Conservation (phyloP, 2,329 filamentous ascomycete genomes). For the Cladorrhinum sp. region DNA sequence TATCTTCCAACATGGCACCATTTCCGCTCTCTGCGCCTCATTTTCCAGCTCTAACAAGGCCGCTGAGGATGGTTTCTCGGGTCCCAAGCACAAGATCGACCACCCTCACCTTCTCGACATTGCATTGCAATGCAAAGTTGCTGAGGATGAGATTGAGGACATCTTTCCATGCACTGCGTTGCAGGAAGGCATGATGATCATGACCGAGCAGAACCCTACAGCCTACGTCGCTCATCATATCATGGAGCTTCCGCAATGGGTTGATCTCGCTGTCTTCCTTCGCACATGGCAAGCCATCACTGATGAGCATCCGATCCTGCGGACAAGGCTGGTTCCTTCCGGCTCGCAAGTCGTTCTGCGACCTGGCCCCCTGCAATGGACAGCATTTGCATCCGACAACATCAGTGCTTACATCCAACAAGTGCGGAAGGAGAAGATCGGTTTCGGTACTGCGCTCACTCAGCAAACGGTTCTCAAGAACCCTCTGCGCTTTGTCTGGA, state of each 20-base stretch:
- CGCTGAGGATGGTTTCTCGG: conserved; percentile 20
- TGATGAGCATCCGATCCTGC: conserved; percentile 6
- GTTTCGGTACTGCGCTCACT: conserved; percentile 15
- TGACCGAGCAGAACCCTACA: not conserved
- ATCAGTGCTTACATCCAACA: conserved; percentile 1
- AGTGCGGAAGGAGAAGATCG: conserved; percentile 7
- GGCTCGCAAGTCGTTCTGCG: conserved; percentile 9
- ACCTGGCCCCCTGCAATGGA: conserved; percentile 5
- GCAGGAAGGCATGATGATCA: conserved; percentile 13
- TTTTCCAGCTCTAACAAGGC: not conserved
- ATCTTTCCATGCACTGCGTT: conserved; percentile 47
- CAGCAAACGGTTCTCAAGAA: conserved; percentile 10
- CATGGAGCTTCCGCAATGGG: not conserved
- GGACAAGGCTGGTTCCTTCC: conserved; percentile 11
- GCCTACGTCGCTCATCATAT: conserved; percentile 10
- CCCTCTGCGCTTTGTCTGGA: conserved; percentile 15
- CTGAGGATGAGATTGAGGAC: conserved; percentile 42
- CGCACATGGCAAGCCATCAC: conserved; percentile 2
- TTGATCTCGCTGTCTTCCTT: not conserved
- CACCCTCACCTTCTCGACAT: conserved; percentile 17
- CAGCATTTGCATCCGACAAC: not conserved
- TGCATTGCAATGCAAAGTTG: conserved; percentile 32
- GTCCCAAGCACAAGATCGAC: conserved; percentile 28
- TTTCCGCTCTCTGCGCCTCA: conserved; percentile 5
- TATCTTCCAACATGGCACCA: conserved; percentile 31